Evolutionary conservation across 1,284 basidiomycete species (phyloP).

Genomic region (Ustilago trichophora): DNA sequence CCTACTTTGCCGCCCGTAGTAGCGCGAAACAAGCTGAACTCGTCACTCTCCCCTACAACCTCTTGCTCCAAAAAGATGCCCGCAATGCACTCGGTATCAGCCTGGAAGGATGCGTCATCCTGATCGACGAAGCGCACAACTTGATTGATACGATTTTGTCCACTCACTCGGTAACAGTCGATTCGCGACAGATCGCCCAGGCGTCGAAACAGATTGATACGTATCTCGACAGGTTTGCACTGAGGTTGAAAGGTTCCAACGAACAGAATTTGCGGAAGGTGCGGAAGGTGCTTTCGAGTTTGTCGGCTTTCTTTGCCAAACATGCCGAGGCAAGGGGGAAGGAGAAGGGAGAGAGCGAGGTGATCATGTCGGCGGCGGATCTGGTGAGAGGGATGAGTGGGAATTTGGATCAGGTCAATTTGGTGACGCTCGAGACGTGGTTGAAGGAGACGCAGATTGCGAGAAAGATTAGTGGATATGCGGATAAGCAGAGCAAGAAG

Average conservation of each 20-base stretch:
- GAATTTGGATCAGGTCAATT: constrained; percentile 76
- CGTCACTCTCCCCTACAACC: constrained; percentile 90
- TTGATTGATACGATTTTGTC: constrained; percentile 79
- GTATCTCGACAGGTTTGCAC: constrained; percentile 82
- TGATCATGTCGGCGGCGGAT: constrained; percentile 73
- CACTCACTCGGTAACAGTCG: constrained; percentile 79
- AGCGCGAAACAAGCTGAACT: constrained; percentile 92
- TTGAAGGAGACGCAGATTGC: constrained; percentile 84
- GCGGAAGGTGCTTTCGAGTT: constrained; percentile 38
- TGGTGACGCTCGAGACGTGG: constrained; percentile 79
- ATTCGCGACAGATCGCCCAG: constrained; percentile 72
- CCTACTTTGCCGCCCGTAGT: constrained; percentile 88
- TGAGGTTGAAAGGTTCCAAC: constrained; percentile 78
- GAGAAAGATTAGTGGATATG: constrained; percentile 77
- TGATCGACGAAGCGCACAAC: constrained; percentile 95
- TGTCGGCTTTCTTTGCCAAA: constrained; percentile 30
- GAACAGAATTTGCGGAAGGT: constrained; percentile 82
- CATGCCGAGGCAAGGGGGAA: constrained; percentile 12
- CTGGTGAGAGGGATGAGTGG: constrained; percentile 77
- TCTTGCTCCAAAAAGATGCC: constrained; percentile 83
- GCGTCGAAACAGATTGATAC: constrained; percentile 80
- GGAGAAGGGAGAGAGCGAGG: constrained; percentile 2
- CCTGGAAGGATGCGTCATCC: constrained; percentile 80
- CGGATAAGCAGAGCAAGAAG: constrained; percentile 74
- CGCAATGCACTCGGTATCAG: constrained; percentile 81